These are phyloP conservation scores for Austroboletus novae-zelandiae DNA, from an alignment of 1,284 basidiomycete genomes.

Conservation along the genomic window DNA sequence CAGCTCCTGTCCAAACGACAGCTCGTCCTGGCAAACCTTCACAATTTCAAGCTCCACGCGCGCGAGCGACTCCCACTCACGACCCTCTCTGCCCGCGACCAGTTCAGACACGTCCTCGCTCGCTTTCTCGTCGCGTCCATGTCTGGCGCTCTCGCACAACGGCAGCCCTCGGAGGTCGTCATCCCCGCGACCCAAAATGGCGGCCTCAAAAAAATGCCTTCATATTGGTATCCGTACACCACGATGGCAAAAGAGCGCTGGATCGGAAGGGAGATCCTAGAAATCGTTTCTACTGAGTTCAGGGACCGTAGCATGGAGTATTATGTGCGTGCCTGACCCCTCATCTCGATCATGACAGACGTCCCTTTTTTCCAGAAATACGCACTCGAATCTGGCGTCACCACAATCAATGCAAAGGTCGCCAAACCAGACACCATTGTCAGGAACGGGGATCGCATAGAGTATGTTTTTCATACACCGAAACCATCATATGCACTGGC, in stretches of 20 bases:
- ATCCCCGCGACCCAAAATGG: conserved; percentile 15
- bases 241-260: conserved; percentile 93
- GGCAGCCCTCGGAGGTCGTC: conserved; percentile 18
- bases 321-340: conserved; percentile 61
- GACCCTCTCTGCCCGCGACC: conserved; percentile 44
- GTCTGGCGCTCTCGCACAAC: conserved; percentile 30
- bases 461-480: conserved; percentile 51
- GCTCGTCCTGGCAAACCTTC: conserved; percentile 32
- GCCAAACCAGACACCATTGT: conserved; percentile 82
- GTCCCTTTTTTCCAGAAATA: conserved; percentile 58
- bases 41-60: conserved; percentile 24
- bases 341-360: neutral
- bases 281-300: conserved; percentile 88
- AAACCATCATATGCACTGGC: neutral
- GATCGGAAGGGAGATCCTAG: conserved; percentile 81
- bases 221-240: conserved; percentile 83
- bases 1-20: conserved; percentile 30
- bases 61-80: conserved; percentile 45
- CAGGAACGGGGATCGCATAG: conserved; percentile 85
- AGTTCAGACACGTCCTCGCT: conserved; percentile 53
- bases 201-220: conserved; percentile 68
- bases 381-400: conserved; percentile 92
- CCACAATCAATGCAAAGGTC: conserved; percentile 85
- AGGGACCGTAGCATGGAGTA: conserved; percentile 89
- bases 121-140: conserved; percentile 51